These are phyloP conservation scores for Penicillium daleae DNA, from an alignment of 495 filamentous ascomycete genomes.

Conservation along the genomic window DNA sequence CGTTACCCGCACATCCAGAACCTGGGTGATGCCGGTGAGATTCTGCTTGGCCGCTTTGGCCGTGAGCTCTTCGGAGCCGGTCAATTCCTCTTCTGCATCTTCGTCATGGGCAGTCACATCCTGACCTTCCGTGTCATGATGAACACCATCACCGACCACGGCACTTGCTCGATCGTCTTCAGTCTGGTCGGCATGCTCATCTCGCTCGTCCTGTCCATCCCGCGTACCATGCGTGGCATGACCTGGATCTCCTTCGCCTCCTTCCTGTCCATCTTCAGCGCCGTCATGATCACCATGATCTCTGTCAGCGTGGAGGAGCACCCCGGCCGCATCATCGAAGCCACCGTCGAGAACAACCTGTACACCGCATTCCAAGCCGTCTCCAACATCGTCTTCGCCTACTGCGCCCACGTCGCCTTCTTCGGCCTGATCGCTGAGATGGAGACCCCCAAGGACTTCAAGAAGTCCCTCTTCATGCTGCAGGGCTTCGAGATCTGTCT, in stretches of 20 bases:
- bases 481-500: conserved; percentile 67
- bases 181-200: conserved; percentile 65
- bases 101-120: conserved; percentile 79
- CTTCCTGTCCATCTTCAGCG: conserved; percentile 39
- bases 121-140: conserved; percentile 71
- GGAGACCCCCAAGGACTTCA: conserved; percentile 66
- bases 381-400: conserved; percentile 58
- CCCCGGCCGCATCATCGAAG: conserved; percentile 29
- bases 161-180: conserved; percentile 71
- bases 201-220: conserved; percentile 63
- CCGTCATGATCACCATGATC: conserved; percentile 72
- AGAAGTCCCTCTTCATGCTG: conserved; percentile 67
- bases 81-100: conserved; percentile 70
- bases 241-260: conserved; percentile 65
- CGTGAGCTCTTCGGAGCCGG: conserved; percentile 68
- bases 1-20: conserved; percentile 67
- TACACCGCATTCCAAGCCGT: conserved; percentile 48
- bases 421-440: conserved; percentile 81
- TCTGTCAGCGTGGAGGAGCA: conserved; percentile 59
- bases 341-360: conserved; percentile 35
- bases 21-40: conserved; percentile 67
- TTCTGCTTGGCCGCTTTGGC: conserved; percentile 46
- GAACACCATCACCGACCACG: conserved; percentile 67
- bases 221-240: conserved; percentile 63
- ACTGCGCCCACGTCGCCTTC: conserved; percentile 70